These are phyloP conservation scores for Monosporascus sp. DNA, from an alignment of 2,329 filamentous ascomycete species.

Conservation along the genomic window DNA sequence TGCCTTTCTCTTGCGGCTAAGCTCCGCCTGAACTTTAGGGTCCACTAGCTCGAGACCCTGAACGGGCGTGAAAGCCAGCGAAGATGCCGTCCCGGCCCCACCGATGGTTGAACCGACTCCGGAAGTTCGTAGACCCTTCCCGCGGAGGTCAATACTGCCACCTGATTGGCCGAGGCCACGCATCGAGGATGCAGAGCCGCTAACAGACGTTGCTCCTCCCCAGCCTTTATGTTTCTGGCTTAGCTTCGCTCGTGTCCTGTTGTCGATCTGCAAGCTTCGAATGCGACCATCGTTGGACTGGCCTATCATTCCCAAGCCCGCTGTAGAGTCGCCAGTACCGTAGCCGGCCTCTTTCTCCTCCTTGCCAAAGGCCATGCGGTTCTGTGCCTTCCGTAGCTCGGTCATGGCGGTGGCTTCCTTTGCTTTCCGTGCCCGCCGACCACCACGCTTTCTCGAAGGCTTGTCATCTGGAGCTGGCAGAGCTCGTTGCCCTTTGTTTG, in stretches of 20 bases:
- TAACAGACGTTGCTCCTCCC: slow-evolving; percentile 65
- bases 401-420: slow-evolving; percentile 98
- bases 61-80: slow-evolving; percentile 87
- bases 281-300: slow-evolving; percentile 83
- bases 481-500: slow-evolving; percentile 81
- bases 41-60: slow-evolving; percentile 94
- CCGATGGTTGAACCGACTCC: slow-evolving; percentile 72
- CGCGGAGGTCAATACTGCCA: slow-evolving; percentile 63
- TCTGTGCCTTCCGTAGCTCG: slow-evolving; percentile 91
- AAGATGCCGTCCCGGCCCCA: slow-evolving; percentile 71
- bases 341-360: slow-evolving; percentile 93
- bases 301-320: slow-evolving; percentile 93
- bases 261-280: slow-evolving; percentile 82
- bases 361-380: slow-evolving; percentile 91
- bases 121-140: slow-evolving; percentile 72
- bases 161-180: slow-evolving; percentile 67
- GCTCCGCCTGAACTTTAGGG: slow-evolving; percentile 81
- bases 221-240: slow-evolving; percentile 95
- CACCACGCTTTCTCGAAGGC: slow-evolving; percentile 85
- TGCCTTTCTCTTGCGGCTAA: slow-evolving; percentile 84
- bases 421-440: slow-evolving; percentile 81
- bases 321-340: slow-evolving; percentile 76
- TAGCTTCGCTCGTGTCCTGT: slow-evolving; percentile 86
- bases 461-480: slow-evolving; percentile 94
- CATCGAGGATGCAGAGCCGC: slow-evolving; percentile 73